Conservation (phyloP, 139 green algal species). For the Coelastrella sp. region DNA sequence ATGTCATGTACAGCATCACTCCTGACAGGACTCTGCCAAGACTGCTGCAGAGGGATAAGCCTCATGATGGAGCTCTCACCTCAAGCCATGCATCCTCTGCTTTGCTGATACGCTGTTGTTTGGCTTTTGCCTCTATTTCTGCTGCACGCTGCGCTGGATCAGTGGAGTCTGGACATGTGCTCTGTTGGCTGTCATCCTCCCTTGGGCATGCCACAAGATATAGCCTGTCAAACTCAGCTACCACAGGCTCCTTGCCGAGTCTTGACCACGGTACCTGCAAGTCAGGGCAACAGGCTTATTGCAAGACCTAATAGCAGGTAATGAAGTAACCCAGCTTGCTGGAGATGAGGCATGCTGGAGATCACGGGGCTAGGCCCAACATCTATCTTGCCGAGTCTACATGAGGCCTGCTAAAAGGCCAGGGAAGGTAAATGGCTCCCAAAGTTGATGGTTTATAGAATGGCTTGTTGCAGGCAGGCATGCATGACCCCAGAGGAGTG, state of each 20-base stretch:
- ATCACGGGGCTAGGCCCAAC: too few relatives aligned
- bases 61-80: constrained; percentile 49
- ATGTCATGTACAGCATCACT: not conserved
- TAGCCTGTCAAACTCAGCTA: constrained; percentile 93
- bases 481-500: not conserved
- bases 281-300: not conserved
- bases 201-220: constrained; percentile 89
- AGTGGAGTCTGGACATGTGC: not conserved
- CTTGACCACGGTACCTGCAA: constrained; percentile 91
- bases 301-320: too few relatives aligned
- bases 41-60: not conserved
- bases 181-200: constrained; percentile 41
- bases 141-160: constrained; percentile 30
- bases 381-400: too few relatives aligned
- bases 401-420: too few relatives aligned
- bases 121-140: constrained; percentile 46
- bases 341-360: too few relatives aligned
- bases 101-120: constrained; percentile 49
- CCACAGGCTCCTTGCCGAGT: constrained; percentile 90
- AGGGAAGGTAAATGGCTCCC: too few relatives aligned
- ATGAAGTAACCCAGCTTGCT: too few relatives aligned
- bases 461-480: not conserved
- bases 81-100: constrained; percentile 67
- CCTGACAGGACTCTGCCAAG: not conserved
- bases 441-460: too few relatives aligned